These are phyloP conservation scores for Diplocarpon mali DNA, from an alignment of 2,329 filamentous ascomycete genomes.

Conservation along the genomic window DNA sequence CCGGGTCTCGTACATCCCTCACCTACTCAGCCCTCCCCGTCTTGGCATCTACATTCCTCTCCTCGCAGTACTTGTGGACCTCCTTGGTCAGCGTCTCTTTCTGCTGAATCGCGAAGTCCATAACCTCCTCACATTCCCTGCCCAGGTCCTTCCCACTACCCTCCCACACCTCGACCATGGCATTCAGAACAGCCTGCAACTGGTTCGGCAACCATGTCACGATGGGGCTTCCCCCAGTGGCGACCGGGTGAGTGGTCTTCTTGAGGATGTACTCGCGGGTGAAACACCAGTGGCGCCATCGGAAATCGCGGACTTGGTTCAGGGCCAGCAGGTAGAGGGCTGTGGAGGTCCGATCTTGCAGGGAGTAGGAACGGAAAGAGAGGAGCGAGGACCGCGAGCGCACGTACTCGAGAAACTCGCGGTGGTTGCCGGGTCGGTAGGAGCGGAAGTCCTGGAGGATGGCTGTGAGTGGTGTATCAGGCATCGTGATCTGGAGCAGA, in stretches of 20 bases:
- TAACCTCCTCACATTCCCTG: slow-evolving; percentile 44
- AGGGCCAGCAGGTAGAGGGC: slow-evolving; percentile 55
- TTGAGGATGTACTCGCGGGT: slow-evolving; percentile 77
- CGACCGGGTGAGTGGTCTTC: slow-evolving; percentile 63
- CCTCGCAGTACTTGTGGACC: slow-evolving; percentile 62
- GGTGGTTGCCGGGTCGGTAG: slow-evolving; percentile 82
- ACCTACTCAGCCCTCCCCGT: not conserved
- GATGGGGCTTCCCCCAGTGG: slow-evolving; percentile 71
- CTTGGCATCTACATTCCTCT: slow-evolving; percentile 31
- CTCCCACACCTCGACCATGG: slow-evolving; percentile 52
- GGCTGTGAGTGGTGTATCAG: slow-evolving; percentile 74
- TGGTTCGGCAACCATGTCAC: slow-evolving; percentile 81
- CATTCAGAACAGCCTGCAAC: slow-evolving; percentile 58
- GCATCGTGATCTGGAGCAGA: slow-evolving; percentile 77
- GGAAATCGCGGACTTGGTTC: slow-evolving; percentile 69
- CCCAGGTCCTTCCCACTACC: slow-evolving; percentile 21
- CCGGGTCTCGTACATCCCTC: not conserved
- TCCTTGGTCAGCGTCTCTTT: slow-evolving; percentile 58
- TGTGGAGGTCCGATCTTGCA: slow-evolving; percentile 41
- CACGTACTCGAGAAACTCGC: slow-evolving; percentile 71
- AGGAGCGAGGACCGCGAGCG: slow-evolving; percentile 36
- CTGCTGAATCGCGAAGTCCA: slow-evolving; percentile 55
- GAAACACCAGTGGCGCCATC: slow-evolving; percentile 80
- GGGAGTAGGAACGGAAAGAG: slow-evolving; percentile 47
- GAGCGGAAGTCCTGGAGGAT: slow-evolving; percentile 82